These are phyloP conservation scores for Lachnellula occidentalis DNA, from an alignment of 2,329 filamentous ascomycete genomes.

Conservation along the genomic window DNA sequence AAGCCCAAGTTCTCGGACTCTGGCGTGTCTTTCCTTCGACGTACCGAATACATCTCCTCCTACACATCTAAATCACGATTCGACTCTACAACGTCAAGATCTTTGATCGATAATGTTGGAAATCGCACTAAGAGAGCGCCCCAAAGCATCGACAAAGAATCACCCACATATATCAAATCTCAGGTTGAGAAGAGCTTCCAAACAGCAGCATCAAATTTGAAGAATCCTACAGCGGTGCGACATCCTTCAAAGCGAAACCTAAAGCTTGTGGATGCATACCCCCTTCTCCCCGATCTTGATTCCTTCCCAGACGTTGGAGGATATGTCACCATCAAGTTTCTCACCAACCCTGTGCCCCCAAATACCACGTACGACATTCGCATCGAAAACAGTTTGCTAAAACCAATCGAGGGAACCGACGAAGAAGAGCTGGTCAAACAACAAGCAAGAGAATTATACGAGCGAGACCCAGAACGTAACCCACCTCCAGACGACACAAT, in stretches of 20 bases:
- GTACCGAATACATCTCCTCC: slow-evolving; percentile 89
- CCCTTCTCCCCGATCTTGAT: slow-evolving; percentile 59
- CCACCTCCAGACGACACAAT: slow-evolving; percentile 53
- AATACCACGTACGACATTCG: slow-evolving; percentile 52
- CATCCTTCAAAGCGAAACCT: slow-evolving; percentile 53
- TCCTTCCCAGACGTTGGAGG: slow-evolving; percentile 66
- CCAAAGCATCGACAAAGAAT: slow-evolving; percentile 51
- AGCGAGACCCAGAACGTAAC: slow-evolving; percentile 50
- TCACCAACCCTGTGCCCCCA: slow-evolving; percentile 55
- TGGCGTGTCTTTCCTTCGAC: slow-evolving; percentile 86
- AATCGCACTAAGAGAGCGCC: slow-evolving; percentile 37
- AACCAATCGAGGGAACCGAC: slow-evolving; percentile 51
- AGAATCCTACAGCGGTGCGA: slow-evolving; percentile 47
- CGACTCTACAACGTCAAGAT: slow-evolving; percentile 49
- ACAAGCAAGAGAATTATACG: slow-evolving; percentile 47
- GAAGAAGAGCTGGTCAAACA: slow-evolving; percentile 46
- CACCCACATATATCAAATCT: slow-evolving; percentile 60
- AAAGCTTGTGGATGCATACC: slow-evolving; percentile 53
- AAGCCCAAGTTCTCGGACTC: slow-evolving; percentile 73
- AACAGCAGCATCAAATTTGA: slow-evolving; percentile 47
- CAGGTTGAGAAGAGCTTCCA: slow-evolving; percentile 61
- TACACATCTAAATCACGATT: slow-evolving; percentile 43
- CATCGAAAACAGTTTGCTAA: slow-evolving; percentile 55
- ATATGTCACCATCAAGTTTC: slow-evolving; percentile 65
- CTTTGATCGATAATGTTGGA: slow-evolving; percentile 38